phyloP scores from a whole-genome alignment of 148 eudicot genomes.

The Camellia granthamiana region DNA sequence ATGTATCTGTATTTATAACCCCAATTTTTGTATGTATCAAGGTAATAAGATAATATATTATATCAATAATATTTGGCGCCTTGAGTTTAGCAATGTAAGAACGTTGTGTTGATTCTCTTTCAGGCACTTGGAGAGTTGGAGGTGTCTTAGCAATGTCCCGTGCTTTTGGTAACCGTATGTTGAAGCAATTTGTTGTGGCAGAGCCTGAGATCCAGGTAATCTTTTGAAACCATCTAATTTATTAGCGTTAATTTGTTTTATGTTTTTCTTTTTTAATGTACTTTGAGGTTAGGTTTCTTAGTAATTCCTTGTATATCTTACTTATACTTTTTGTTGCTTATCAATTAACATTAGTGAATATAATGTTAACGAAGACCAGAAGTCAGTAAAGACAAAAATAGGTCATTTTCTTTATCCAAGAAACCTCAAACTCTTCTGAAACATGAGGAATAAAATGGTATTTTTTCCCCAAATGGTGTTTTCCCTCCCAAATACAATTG shows the following conservation, averaged over 20 bases:
- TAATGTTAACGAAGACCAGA: not conserved
- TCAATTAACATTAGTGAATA: not conserved
- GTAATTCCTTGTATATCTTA: not conserved
- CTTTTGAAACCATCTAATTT: not conserved
- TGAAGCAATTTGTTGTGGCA: constrained; percentile 92
- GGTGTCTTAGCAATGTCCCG: constrained; percentile 99
- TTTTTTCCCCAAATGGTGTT: not conserved
- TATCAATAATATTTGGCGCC: not conserved
- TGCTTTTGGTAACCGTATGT: constrained; percentile 97
- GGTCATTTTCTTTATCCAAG: not conserved
- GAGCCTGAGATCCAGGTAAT: constrained; percentile 98
- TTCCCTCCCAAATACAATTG: not conserved
- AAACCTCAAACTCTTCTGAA: not conserved
- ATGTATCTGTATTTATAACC: not conserved
- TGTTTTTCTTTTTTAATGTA: not conserved
- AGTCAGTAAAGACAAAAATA: not conserved
- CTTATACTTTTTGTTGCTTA: not conserved
- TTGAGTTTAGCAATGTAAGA: not conserved
- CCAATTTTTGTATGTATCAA: not conserved
- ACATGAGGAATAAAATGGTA: not conserved
- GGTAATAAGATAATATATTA: not conserved
- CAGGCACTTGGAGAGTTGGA: constrained; percentile 99
- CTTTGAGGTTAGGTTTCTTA: not conserved
- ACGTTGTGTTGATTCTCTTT: constrained; percentile 17
- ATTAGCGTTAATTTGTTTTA: not conserved